Base-by-base conservation (phyloP, 371 early-diverging fungal species). In the Capillidium rhysosporum region DNA sequence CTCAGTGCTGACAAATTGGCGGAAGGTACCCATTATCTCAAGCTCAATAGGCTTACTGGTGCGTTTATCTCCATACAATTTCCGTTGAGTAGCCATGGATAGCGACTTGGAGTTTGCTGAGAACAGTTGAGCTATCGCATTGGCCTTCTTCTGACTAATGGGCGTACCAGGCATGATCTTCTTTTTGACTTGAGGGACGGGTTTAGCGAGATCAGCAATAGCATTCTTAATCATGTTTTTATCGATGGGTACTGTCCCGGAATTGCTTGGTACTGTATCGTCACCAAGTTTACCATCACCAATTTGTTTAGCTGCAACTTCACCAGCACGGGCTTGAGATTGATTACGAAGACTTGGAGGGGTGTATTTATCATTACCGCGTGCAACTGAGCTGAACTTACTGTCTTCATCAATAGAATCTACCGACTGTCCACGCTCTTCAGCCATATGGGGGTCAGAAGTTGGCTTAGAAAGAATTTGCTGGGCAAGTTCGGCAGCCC, bases 331-430 rank as follows among this genome's bases (percentile, higher is more conserved):
- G n/a, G 41, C 14, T 47, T 23, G 18, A 24, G 38, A 20, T 30
- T 58, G 54, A n/a, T 45, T 21, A 14, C 48, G 46, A 14, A 20
- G 24, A 7, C 10, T 21, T 30, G 54, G 46, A 18, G 46, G 34
- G 8, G 28, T 23, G 46, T 38, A 41, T 48, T 58, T 28, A 40
- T 47, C 44, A 26, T 28, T 23, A 31, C 34, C 52, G 14, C 55
- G 24, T 28, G 82, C 73, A 45, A 87, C 86, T 0, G 86, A 80
- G 40, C 80, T 82, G 55, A 86, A 92, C 29, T 75, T 67, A 56
- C 87, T 89, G 56, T 92, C 93, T 64, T 93, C 92, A 60, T 92
- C 92, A 61, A 89, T 71, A 1, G 75, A 72, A 49, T 79, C 82
- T 21, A 75, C 72, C 7, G 72, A 58, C 1, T 64, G 63, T 46